Evolutionary conservation across 2,329 filamentous ascomycete species (phyloP), one percentile per base, ranked within the genome.

Genomic region (Chrysoporthe austroafricana): DNA sequence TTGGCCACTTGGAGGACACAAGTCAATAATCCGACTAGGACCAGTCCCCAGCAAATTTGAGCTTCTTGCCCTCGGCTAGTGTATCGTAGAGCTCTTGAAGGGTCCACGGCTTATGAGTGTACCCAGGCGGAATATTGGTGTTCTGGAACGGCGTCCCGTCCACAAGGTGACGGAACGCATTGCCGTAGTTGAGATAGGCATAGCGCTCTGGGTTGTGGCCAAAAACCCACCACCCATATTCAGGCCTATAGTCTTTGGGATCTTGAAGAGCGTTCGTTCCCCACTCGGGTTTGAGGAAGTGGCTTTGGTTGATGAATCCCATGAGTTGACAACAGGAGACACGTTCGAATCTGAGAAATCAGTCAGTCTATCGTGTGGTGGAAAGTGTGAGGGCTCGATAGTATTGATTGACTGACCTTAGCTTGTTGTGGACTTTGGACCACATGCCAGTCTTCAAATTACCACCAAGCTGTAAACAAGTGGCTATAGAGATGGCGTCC

Each of bases 391-490:
- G 32, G 13, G 16, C 1, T 7, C 36, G 13, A 36, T 5, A 26
- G 57, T 21, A 36, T 8, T 2, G 8, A 6, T 54, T 54, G 8
- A 36, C 58, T 62, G 46, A 65, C 66, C 66, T 66, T 13, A 68
- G 52, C 48, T 63, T 68, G 46, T 52, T 66, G 11, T 68, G 58
- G 3, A 46, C 42, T 21, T 52, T 66, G 5, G 63, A 52, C 66
- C 66, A 68, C 16, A 66, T 48, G 1, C 78, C 74, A 4, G 79
- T 76, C 66, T 77, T 77, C 9, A 78, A 72, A 65, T 76, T 79
- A 16, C 80, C 81, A 3, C 76, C 80, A 34, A 83, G 75, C 66
- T 83, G 79, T 18, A 84, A 26, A 42, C 74, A 78, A 7, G 75
- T 74, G 21, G 78, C 78, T 21, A 81, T 71, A 11, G 76, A 77